Evolutionary conservation across 2,329 filamentous ascomycete species (phyloP), one percentile per base, ranked within the genome.

Genomic region (Sclerotinia borealis): DNA sequence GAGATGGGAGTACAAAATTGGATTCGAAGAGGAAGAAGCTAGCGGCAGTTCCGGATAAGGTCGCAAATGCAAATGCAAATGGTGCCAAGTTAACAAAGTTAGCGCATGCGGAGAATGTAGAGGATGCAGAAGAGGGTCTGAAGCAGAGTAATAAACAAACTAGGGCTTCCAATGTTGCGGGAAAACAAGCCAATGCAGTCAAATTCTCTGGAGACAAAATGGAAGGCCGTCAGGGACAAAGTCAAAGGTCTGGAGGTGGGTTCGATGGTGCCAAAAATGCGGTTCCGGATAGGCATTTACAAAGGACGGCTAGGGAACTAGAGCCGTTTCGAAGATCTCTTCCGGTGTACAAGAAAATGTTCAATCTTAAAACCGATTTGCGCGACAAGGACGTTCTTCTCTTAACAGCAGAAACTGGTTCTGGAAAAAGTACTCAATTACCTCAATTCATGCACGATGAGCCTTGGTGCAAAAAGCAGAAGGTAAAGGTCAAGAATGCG

Each of bases 371-470:
- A 29, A 66, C 61, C 49, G 66, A 63, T 17, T 52, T 75, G n/a
- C 66, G 71, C 41, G 43, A 70, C 6, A 68, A 73, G 25, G 85
- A 96, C 71, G 85, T 96, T 1, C 83, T 99, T 59, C 81, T 99
- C 0, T 67, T 98, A 69, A 93, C 92, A 47, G 93, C 93, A 67
- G 93, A 97, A 77, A 98, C 93, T 3, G 93, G 93, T 60, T 96
- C 91, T 29, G 93, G 93, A 73, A 98, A 98, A 76, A 96, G 91
- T 61, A 98, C 93, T 0, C 95, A 99, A 75, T 92, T 92, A 1
- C 91, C 98, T 34, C 95, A 98, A 75, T 97, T 98, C 75, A 79
- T 99, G 9, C 84, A 89, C 51, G 78, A 81, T 31, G 90, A 97
- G 72, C 77, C 85, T 8, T 98, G 93, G 92, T 96, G 92, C 75